Evolutionary conservation across 2,329 filamentous ascomycete species (phyloP).

Genomic region (Cercospora sp.): DNA sequence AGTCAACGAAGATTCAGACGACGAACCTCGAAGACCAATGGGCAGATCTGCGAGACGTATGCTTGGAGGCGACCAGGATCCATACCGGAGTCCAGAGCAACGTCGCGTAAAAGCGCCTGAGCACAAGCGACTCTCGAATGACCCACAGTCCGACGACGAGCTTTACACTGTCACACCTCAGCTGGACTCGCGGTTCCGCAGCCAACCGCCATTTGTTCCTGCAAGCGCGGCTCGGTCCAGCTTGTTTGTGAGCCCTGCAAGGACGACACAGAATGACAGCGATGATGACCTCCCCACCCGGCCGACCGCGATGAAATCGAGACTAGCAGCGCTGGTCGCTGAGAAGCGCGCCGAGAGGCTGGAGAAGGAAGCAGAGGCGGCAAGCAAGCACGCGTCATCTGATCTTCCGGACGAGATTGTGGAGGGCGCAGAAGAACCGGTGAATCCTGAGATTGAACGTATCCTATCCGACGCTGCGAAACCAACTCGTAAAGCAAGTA

Average conservation of each 20-base stretch:
- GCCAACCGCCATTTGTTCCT: slow-evolving; percentile 17
- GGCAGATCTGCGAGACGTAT: slow-evolving; percentile 36
- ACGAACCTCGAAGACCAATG: slow-evolving; percentile 30
- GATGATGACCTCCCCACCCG: slow-evolving; percentile 31
- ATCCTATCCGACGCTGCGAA: slow-evolving; percentile 51
- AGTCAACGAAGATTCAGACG: slow-evolving; percentile 26
- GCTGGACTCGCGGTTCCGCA: slow-evolving; percentile 8
- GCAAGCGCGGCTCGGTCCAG: slow-evolving; percentile 23
- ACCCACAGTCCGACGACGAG: slow-evolving; percentile 29
- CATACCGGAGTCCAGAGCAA: not conserved
- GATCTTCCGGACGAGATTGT: slow-evolving; percentile 33
- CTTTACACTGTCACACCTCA: slow-evolving; percentile 36
- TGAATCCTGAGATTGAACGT: slow-evolving; percentile 31
- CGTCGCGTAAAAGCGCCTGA: slow-evolving; percentile 3
- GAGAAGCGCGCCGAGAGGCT: slow-evolving; percentile 36
- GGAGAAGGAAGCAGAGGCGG: slow-evolving; percentile 28
- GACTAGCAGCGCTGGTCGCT: slow-evolving; percentile 36
- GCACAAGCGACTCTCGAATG: slow-evolving; percentile 1
- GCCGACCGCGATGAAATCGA: slow-evolving; percentile 28
- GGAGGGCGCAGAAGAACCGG: slow-evolving; percentile 26
- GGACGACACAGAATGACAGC: slow-evolving; percentile 22
- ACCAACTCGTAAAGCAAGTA: slow-evolving; percentile 82
- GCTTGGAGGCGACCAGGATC: slow-evolving; percentile 23
- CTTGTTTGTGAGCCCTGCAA: slow-evolving; percentile 38
- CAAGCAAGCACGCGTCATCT: slow-evolving; percentile 24